Evolutionary conservation across 2,329 filamentous ascomycete species (phyloP), one percentile per base, ranked within the genome.

Genomic region (Diaporthe aspalathi): DNA sequence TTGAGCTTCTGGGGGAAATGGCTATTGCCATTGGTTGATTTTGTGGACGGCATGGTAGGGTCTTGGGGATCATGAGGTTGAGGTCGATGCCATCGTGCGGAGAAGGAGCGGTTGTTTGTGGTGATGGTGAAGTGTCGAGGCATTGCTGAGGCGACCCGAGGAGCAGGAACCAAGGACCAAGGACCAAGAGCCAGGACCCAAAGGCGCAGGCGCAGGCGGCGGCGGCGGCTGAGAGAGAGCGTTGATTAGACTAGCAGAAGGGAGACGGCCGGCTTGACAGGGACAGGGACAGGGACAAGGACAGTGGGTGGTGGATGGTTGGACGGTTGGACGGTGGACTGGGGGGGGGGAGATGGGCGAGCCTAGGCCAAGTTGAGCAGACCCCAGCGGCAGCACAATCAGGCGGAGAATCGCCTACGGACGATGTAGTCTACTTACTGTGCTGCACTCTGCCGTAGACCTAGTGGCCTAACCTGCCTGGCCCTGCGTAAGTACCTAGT

Each of bases 1-100:
- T 90, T 91, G 76, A 92, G 80, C 78, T 90, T 90, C 80, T 91
- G 89, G 75, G 89, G 90, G 78, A 92, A 90, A 79, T 90, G 90
- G 81, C 82, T 84, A 75, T 85, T 85, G 78, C 86, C 86, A 76
- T 85, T 84, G 75, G 84, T 83, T 80, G 81, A 84, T 81, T 90
- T 90, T 78, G 84, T 83, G 74, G 86, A 83, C 72, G 86, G 85
- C 87, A 88, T 89, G 70, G 80, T 76, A 73, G 73, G 72, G 73
- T 74, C 74, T 71, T 74, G 52, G 53, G 72, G 72, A 73, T 76
- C 75, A 76, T 76, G 74, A 73, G 75, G 73, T 49, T 68, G 56
- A 45, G 68, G 65, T 43, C 71, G 71, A 68, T 71, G 71, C 71
- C 71, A 73, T 73, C 69, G 69, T 73, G 71, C 67, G 40, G 71